Evolutionary conservation across 106 monocot species (phyloP), one percentile per base, ranked within the genome.

Genomic region (Hemerocallis citrina): DNA sequence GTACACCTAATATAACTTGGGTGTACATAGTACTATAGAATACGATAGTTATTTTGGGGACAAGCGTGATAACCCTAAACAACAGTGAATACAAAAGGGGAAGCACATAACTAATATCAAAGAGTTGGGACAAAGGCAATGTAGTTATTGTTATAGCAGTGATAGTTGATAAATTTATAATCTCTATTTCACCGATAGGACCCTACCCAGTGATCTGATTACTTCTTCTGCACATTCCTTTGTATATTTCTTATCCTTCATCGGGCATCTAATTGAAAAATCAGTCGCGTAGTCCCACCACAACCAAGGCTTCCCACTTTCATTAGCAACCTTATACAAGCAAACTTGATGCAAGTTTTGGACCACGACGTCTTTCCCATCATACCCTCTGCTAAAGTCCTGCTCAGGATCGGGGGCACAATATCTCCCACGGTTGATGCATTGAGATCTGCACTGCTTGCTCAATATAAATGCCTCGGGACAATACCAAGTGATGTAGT

Each of bases 231-330:
- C 74, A 68, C 83, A 83, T 28, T 83, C 78, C 19, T 65, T 57
- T 6, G 50, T 83, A 64, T 79, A 83, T 55, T 75, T 83, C 34
- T 75, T 65, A 21, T 83, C 77, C 65, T 74, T 78, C 82, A 83
- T 83, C 0, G 82, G 82, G 59, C 82, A 83, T 51, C 83, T 83
- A 62, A 79, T 74, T 54, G 83, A 48, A 48, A 83, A 83, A 38
- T 83, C 83, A 22, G 78, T 68, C 34, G 75, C 83, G 75, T 83
- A 83, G 65, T 83, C 83, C 83, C 83, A 83, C 83, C 83, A 83
- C 5, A 83, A 19, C 83, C 83, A 83, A 52, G 78, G 83, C 34
- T 68, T 79, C 25, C 55, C 52, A 49, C 62, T 83, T 33, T 78
- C 78, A 67, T 83, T 83, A 45, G 83, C 74, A 37, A 75, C 75